These are phyloP conservation scores for Globisporangium parvum DNA, from an alignment of 352 stramenopile species.

Conservation along the genomic window DNA sequence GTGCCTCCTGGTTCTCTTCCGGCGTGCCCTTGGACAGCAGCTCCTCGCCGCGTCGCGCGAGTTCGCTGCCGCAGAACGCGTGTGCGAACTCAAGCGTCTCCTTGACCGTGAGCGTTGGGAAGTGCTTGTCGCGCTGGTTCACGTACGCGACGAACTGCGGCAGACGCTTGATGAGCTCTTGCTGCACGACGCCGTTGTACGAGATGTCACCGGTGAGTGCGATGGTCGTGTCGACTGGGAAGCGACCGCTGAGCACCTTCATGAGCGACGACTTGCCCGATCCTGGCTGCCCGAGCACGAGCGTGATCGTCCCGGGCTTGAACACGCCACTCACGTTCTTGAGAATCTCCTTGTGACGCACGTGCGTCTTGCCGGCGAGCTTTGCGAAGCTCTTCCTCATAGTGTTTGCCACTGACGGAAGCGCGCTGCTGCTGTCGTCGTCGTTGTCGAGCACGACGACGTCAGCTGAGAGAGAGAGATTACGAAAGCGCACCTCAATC, in stretches of 20 bases:
- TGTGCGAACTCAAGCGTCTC: constrained; percentile 51
- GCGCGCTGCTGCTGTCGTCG: neutral
- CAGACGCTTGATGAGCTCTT: constrained; percentile 6
- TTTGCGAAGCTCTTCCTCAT: neutral
- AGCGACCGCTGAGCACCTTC: constrained; percentile 17
- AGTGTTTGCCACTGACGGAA: neutral
- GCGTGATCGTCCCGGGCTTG: constrained; percentile 13
- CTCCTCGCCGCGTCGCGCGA: neutral
- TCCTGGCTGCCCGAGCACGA: constrained; percentile 8
- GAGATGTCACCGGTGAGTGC: constrained; percentile 8
- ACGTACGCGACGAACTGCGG: constrained; percentile 48
- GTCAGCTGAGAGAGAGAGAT: neutral
- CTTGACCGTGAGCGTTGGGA: constrained; percentile 36
- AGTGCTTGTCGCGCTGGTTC: constrained; percentile 41
- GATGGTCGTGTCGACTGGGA: constrained; percentile 7
- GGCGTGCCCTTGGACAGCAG: neutral
- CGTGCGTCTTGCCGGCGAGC: neutral
- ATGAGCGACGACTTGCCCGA: constrained; percentile 15
- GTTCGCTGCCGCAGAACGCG: constrained; percentile 22
- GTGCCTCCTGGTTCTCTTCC: neutral
- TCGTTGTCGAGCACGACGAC: neutral
- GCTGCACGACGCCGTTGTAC: constrained; percentile 10
- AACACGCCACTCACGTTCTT: constrained; percentile 1
- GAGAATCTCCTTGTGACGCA: neutral
- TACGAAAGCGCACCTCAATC: neutral